These are phyloP conservation scores for Yamadazyma dushanensis DNA, from an alignment of 1,139 yeast species.

Conservation along the genomic window DNA sequence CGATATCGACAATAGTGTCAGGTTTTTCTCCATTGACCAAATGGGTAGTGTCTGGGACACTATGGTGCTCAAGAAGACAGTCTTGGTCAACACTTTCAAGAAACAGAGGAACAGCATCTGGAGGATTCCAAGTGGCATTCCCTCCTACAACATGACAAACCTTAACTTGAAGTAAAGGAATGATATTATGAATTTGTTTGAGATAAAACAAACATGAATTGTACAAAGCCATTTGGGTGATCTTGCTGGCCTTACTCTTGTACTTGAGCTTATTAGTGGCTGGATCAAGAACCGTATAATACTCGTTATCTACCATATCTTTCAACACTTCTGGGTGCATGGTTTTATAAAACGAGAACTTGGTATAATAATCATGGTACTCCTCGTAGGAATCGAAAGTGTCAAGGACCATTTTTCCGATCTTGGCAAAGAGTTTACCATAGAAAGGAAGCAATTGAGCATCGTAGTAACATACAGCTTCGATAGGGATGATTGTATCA, in stretches of 20 bases:
- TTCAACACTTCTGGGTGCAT: slow-evolving; percentile 47
- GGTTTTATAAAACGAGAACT: slow-evolving; percentile 44
- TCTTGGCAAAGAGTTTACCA: slow-evolving; percentile 25
- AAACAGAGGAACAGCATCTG: slow-evolving; percentile 31
- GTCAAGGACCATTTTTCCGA: slow-evolving; percentile 30
- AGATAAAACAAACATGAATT: slow-evolving; percentile 36
- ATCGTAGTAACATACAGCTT: slow-evolving; percentile 53
- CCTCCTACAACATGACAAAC: slow-evolving; percentile 51
- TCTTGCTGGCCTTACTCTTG: slow-evolving; percentile 37
- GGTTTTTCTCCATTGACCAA: slow-evolving; percentile 55
- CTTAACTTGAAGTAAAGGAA: slow-evolving; percentile 42
- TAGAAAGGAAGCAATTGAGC: slow-evolving; percentile 17
- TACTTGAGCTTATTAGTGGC: slow-evolving; percentile 24
- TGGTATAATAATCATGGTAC: slow-evolving; percentile 41
- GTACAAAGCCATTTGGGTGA: slow-evolving; percentile 54
- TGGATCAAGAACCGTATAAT: slow-evolving; percentile 29
- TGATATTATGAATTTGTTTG: slow-evolving; percentile 30
- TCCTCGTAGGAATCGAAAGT: slow-evolving; percentile 39
- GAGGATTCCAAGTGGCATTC: slow-evolving; percentile 56
- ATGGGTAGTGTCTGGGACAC: slow-evolving; percentile 52
- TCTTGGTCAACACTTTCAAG: slow-evolving; percentile 31
- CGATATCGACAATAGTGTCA: slow-evolving; percentile 37
- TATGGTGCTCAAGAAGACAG: slow-evolving; percentile 32
- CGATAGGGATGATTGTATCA: slow-evolving; percentile 57
- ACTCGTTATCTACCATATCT: slow-evolving; percentile 43